These are phyloP conservation scores for Scleromitrula shiraiana DNA, from an alignment of 2,329 filamentous ascomycete species.

Conservation along the genomic window DNA sequence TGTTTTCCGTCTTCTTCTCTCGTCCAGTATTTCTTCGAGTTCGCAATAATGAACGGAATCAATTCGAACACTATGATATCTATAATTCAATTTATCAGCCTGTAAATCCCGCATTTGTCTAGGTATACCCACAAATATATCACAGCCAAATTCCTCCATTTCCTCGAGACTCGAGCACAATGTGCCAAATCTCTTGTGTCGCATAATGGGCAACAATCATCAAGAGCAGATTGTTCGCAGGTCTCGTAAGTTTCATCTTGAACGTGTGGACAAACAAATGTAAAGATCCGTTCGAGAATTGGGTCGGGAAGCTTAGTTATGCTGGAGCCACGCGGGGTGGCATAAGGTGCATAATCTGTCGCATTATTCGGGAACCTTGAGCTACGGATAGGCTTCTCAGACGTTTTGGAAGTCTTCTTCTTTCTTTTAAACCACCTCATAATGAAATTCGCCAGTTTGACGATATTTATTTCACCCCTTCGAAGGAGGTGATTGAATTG, in stretches of 20 bases:
- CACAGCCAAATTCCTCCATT: constrained; percentile 54
- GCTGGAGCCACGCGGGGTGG: constrained; percentile 9
- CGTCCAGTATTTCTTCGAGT: constrained; percentile 72
- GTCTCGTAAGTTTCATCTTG: constrained; percentile 70
- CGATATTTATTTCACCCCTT: neutral
- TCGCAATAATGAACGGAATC: constrained; percentile 93
- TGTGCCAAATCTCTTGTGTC: constrained; percentile 82
- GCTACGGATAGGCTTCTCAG: constrained; percentile 7
- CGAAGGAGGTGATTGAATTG: constrained; percentile 1
- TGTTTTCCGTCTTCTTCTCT: constrained; percentile 66
- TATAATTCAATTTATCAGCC: constrained; percentile 30
- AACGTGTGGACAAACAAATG: constrained; percentile 75
- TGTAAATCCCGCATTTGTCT: neutral
- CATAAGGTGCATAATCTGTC: constrained; percentile 4
- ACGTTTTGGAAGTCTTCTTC: constrained; percentile 3
- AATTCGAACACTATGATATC: constrained; percentile 84
- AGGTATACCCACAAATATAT: constrained; percentile 50
- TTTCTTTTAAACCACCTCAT: constrained; percentile 10
- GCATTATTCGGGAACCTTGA: neutral
- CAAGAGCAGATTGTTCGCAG: constrained; percentile 71
- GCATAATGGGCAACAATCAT: constrained; percentile 85
- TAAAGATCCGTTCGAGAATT: constrained; percentile 72
- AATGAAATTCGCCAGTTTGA: constrained; percentile 8
- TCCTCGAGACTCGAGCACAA: constrained; percentile 64
- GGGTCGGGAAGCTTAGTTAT: constrained; percentile 48